Evolutionary conservation across 1,139 yeast species (phyloP), one percentile per base, ranked within the genome.

Genomic region (Blastobotrys buckinghamii): DNA sequence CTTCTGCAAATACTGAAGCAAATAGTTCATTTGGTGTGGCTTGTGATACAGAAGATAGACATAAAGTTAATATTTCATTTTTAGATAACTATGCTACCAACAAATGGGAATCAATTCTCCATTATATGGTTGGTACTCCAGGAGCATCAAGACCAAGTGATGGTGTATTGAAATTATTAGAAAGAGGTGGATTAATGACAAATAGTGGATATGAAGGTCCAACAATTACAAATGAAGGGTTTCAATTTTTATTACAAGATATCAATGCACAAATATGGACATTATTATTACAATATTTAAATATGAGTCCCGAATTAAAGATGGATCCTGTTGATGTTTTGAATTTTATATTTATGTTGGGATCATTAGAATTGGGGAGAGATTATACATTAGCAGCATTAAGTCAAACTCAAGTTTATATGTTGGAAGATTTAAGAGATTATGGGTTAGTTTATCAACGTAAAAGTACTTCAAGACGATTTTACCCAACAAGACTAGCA

Each of bases 311-410:
- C 59, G 82, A 82, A 41, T 73, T 87, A 45, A 81, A 85, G 60
- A 87, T 90, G 96, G 96, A 92, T 66, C 94, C 96, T 0, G 98
- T 92, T 26, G 98, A 94, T 62, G 96, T 92, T 38, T 73, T 92
- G 42, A 90, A 92, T 64, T 92, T 92, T 64, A 84, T 92, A 16
- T 94, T 92, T 68, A 84, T 90, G 78, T 71, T 92, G 42, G 98
- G 98, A 2, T 87, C 96, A 2, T 72, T 94, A 46, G 97, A 92
- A 60, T 71, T 90, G 30, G 98, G 98, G 0, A 82, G 84, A 56
- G 88, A 90, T 44, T 92, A 94, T 61, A 78, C 88, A 0, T 76
- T 84, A 1, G 70, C 79, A 4, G 81, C 82, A 39, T 68, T 92
- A 49, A 82, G 88, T 55, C 84, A 78, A 32, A 89, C 97, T 0